A percentile compares a stretch with the other conserved stretches of the same genome.
Evolutionary conservation across 306 rosid genomes (phyloP).

Genomic region (Ammopiptanthus mongolicus): DNA sequence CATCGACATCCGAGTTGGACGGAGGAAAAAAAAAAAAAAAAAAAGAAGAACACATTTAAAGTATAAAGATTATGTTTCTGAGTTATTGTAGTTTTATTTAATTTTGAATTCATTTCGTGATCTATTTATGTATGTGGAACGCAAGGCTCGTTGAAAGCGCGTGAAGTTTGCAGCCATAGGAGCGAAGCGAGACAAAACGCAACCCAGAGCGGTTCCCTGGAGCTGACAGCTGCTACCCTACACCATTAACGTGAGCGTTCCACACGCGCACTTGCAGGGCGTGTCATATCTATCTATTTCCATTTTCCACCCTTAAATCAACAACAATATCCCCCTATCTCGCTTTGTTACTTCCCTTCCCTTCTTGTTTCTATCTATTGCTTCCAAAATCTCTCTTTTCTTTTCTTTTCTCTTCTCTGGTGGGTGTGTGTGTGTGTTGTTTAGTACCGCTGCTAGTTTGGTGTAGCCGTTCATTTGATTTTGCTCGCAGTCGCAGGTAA

Average conservation of each 20-base stretch:
- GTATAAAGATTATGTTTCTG: no score
- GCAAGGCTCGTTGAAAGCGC: neutral
- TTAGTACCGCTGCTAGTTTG: neutral
- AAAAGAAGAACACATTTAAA: no score
- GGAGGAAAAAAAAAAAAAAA: no score
- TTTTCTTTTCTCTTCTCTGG: neutral
- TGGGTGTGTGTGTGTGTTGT: neutral
- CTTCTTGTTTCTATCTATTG: neutral
- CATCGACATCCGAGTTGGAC: no score
- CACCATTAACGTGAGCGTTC: neutral
- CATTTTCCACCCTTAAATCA: constrained; percentile 5
- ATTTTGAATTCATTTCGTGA: neutral
- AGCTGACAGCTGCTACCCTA: constrained; percentile 38
- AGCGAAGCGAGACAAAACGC: constrained; percentile 35
- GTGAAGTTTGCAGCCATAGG: constrained; percentile 2
- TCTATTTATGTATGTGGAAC: neutral
- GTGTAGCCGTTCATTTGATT: neutral
- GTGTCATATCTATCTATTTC: neutral
- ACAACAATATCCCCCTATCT: neutral
- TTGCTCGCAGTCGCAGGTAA: constrained; percentile 17
- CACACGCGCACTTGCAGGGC: constrained; percentile 36
- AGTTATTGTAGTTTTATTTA: neutral
- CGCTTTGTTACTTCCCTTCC: neutral
- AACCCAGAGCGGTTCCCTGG: constrained; percentile 29
- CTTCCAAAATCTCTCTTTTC: constrained; percentile 16